Evolutionary conservation across 2,329 filamentous ascomycete species (phyloP).

Genomic region (Cadophora gregata): DNA sequence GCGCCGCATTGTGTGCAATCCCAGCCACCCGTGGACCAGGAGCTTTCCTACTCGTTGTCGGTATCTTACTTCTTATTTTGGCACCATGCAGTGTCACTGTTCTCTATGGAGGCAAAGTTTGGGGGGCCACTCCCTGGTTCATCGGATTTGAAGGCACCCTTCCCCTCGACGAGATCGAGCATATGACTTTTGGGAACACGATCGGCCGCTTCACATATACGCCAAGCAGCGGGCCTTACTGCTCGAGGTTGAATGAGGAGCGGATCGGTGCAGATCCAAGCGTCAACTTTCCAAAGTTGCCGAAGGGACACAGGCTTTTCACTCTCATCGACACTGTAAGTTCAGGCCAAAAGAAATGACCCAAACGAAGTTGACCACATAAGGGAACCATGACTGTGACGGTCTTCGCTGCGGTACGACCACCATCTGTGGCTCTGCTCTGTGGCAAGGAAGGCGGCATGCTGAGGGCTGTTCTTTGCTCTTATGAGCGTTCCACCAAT

Average conservation of each 20-base stretch:
- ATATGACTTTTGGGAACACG: slow-evolving; percentile 31
- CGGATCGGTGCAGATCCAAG: slow-evolving; percentile 33
- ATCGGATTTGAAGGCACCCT: slow-evolving; percentile 33
- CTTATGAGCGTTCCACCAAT: slow-evolving; percentile 20
- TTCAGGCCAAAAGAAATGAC: not conserved
- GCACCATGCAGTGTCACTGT: slow-evolving; percentile 22
- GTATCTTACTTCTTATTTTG: slow-evolving; percentile 24
- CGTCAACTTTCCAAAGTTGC: not conserved
- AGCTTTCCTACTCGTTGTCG: slow-evolving; percentile 14
- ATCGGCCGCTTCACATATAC: slow-evolving; percentile 29
- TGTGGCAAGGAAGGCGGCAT: slow-evolving; percentile 46
- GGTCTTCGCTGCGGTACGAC: slow-evolving; percentile 42
- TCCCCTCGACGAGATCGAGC: slow-evolving; percentile 15
- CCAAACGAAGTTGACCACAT: not conserved
- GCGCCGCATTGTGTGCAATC: slow-evolving; percentile 1
- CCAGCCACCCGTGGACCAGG: not conserved
- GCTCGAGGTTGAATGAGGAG: slow-evolving; percentile 17
- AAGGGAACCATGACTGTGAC: slow-evolving; percentile 41
- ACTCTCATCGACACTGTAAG: slow-evolving; percentile 43
- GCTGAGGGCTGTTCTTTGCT: slow-evolving; percentile 42
- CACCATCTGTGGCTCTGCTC: slow-evolving; percentile 44
- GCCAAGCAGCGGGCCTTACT: slow-evolving; percentile 16
- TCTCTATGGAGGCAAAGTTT: slow-evolving; percentile 33
- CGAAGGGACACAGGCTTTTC: slow-evolving; percentile 30
- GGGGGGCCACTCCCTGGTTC: slow-evolving; percentile 21